These are phyloP conservation scores for Pseudofabraea citricarpa DNA, from an alignment of 2,329 filamentous ascomycete species.

Conservation along the genomic window DNA sequence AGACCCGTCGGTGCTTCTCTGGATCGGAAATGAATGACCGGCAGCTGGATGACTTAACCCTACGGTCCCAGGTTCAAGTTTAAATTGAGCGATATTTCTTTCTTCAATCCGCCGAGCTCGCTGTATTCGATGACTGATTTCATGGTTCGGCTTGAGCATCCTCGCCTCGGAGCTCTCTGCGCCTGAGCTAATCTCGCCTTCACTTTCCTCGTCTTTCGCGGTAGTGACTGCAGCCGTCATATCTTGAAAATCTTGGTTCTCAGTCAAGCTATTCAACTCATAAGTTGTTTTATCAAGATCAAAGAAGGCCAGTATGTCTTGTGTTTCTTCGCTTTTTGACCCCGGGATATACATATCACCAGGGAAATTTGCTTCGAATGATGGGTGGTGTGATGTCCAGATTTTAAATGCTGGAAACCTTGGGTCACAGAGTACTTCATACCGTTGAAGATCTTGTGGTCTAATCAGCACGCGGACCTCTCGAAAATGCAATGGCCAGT, in stretches of 20 bases:
- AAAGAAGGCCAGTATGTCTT: neutral
- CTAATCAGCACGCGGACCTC: neutral
- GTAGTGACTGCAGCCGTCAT: too few relatives aligned
- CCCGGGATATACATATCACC: neutral
- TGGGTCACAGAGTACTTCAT: neutral
- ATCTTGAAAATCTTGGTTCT: too few relatives aligned
- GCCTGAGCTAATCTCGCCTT: neutral
- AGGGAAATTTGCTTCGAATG: neutral
- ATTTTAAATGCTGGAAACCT: neutral
- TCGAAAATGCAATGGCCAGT: neutral
- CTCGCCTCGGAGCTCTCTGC: neutral
- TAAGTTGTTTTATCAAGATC: neutral
- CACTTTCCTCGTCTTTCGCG: neutral
- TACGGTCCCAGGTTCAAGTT: too few relatives aligned
- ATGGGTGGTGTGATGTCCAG: neutral
- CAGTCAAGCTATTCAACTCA: neutral
- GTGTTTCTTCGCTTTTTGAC: neutral
- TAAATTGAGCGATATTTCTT: too few relatives aligned
- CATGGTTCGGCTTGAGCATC: neutral
- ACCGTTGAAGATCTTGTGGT: neutral
- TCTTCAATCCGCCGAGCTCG: neutral
- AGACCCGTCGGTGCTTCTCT: too few relatives aligned
- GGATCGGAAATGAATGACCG: too few relatives aligned
- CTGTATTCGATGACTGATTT: neutral
- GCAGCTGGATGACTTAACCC: too few relatives aligned